Conservation (phyloP, 176 grass and related monocot genomes). For the Eremochloa ophiuroides region DNA sequence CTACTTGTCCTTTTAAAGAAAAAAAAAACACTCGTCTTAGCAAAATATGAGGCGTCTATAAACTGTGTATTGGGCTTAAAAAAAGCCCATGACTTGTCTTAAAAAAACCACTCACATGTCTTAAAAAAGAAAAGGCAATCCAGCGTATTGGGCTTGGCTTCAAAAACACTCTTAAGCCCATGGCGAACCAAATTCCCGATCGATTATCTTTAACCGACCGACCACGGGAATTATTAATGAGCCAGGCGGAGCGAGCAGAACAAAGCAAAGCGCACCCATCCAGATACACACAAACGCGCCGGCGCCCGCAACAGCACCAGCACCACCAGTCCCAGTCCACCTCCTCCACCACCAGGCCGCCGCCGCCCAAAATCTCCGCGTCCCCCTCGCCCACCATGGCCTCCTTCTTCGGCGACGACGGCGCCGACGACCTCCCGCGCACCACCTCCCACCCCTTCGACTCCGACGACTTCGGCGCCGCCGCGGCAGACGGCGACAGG, state of each 20-base stretch:
- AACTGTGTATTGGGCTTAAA: too few species aligned
- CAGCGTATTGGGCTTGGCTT: too few species aligned
- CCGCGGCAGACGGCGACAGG: neutral
- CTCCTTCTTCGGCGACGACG: slow-evolving; percentile 44
- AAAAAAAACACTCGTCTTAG: too few species aligned
- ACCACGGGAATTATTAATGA: too few species aligned
- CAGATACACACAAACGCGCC: neutral
- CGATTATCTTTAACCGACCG: too few species aligned
- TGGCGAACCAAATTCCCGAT: too few species aligned
- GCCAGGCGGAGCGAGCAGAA: slow-evolving; percentile 10
- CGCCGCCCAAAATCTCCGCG: slow-evolving; percentile 34
- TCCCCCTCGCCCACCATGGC: slow-evolving; percentile 25
- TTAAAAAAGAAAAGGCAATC: neutral
- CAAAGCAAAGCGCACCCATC: slow-evolving; percentile 23
- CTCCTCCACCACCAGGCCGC: slow-evolving; percentile 5
- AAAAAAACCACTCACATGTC: too few species aligned
- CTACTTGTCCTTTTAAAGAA: too few species aligned
- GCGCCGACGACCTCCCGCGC: slow-evolving; percentile 37
- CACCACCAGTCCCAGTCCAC: neutral
- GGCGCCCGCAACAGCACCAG: neutral
- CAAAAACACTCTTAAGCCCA: too few species aligned
- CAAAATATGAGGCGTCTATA: too few species aligned
- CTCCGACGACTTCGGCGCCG: neutral
- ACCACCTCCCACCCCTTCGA: slow-evolving; percentile 52
- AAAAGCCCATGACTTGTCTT: too few species aligned